phyloP scores from a whole-genome alignment of 331 rosid genomes.

The Malus hybrid region DNA sequence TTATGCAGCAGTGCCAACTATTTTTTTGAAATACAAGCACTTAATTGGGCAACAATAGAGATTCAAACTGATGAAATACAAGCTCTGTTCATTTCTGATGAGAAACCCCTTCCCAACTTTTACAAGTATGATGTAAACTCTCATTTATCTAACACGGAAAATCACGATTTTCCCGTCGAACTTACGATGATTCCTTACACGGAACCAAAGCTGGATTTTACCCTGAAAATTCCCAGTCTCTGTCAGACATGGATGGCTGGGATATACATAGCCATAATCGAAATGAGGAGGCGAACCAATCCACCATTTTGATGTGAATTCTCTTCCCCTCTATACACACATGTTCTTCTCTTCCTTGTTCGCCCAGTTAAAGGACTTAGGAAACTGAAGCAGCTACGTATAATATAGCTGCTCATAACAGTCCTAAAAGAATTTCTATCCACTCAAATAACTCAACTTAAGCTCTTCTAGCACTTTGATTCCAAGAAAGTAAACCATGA shows the following conservation, averaged over 20 bases:
- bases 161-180: not conserved
- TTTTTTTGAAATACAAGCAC: not conserved
- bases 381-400: not conserved
- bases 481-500: conserved; percentile 11
- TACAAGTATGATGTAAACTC: not conserved
- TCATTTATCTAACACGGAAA: not conserved
- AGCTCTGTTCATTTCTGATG: not conserved
- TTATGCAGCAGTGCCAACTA: not conserved
- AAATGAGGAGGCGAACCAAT: not conserved
- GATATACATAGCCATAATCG: not conserved
- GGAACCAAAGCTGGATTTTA: not conserved
- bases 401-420: not conserved
- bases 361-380: not conserved
- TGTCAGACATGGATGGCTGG: not conserved
- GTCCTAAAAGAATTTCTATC: not conserved
- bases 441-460: not conserved
- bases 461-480: not conserved
- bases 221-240: not conserved
- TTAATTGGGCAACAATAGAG: not conserved
- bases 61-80: not conserved
- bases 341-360: not conserved
- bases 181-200: not conserved
- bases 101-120: not conserved
- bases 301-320: not conserved
- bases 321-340: not conserved